phyloP scores from a whole-genome alignment of 768 basidiomycete genomes.

The Suillus bovinus region DNA sequence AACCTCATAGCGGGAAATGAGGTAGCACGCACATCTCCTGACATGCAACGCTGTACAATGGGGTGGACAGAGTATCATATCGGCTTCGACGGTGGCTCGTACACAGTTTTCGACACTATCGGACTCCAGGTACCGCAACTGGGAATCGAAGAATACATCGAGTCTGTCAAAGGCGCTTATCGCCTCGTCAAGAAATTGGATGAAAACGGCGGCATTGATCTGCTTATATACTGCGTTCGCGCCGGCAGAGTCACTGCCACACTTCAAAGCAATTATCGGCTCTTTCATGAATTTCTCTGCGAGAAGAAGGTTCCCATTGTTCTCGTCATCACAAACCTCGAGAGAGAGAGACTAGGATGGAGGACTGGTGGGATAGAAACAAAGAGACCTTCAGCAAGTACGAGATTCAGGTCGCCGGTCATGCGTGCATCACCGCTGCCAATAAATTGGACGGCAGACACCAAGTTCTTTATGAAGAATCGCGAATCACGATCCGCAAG shows the following conservation, averaged over 20 bases:
- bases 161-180: conserved; percentile 29
- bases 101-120: conserved; percentile 35
- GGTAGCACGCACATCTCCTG: conserved; percentile 33
- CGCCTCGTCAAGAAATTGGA: conserved; percentile 34
- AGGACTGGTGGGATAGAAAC: conserved; percentile 19
- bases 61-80: conserved; percentile 25
- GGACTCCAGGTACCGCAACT: conserved; percentile 35
- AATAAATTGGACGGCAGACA: conserved; percentile 22
- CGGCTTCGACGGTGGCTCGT: conserved; percentile 15
- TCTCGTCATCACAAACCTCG: conserved; percentile 33
- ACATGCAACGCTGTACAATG: conserved; percentile 39
- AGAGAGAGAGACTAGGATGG: conserved; percentile 23
- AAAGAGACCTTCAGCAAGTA: conserved; percentile 21
- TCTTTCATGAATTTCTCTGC: conserved; percentile 44
- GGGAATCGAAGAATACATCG: conserved; percentile 29
- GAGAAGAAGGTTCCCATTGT: conserved; percentile 24
- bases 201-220: conserved; percentile 37
- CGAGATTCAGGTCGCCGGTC: conserved; percentile 27
- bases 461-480: conserved; percentile 24
- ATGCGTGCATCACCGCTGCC: conserved; percentile 38
- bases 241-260: conserved; percentile 39
- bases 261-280: conserved; percentile 37
- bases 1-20: conserved; percentile 39
- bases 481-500: conserved; percentile 15
- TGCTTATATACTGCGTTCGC: conserved; percentile 44